Base-by-base conservation (phyloP, 345 rosid genomes). In the Lumnitzera racemosa region DNA sequence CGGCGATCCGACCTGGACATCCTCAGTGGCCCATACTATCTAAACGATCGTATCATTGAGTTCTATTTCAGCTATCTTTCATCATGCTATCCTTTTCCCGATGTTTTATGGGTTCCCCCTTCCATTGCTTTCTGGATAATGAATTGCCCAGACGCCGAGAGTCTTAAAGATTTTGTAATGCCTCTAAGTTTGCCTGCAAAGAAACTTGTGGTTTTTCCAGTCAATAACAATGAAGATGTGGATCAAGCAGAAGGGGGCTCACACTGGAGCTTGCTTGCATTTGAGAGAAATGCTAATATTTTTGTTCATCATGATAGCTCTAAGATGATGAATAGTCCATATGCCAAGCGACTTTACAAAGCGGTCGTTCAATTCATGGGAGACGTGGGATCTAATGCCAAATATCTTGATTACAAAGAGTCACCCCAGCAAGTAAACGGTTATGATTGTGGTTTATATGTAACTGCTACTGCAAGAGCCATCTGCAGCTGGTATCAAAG, bases 181-280 rank as follows among this genome's bases (percentile, higher is more conserved):
- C 94, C 96, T 20, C 87, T 89, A 2, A 62, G 53, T 5, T 63
- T 87, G 43, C 61, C 52, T 2, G 75, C 80, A 46, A 85, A 73
- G 76, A 66, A 78, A 53, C 64, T 89, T 57, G 68, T 89, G 49
- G 76, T 92, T 12, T 82, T 89, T 65, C 88, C 96, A 0, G 89
- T 89, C 13, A 92, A 89, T 50, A 59, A 92, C 78, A 89, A 87
- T 13, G 51, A 47, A 4, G 76, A 92, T 46, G 84, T 89, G 57
- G 78, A 61, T 63, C 41, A 69, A 52, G 91, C 96, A 0, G 96
- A 81, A 69, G 96, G 98, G 0, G 97, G 97, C 59, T 75, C 64
- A 24, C 97, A 89, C 49, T 92, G 98, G 97, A 92, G 90, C 71
- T 73, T 89, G 53, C 83, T 89, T 36, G 94, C 77, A 13, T 87